Base-by-base conservation (phyloP, 306 rosid species). In the Bauhinia variegata region DNA sequence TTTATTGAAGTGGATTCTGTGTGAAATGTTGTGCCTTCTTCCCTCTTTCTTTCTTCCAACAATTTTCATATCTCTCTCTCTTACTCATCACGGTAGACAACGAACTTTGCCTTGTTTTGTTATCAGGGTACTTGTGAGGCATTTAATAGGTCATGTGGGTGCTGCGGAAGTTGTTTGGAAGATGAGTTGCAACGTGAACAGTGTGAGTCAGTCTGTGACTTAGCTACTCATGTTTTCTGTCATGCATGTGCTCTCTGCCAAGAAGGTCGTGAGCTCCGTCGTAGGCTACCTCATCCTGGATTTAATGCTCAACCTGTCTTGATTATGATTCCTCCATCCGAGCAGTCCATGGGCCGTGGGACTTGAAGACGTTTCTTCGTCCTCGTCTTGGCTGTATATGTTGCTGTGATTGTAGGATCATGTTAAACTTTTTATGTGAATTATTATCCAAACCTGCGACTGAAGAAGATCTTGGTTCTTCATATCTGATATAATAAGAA, bases 211-310 rank as follows among this genome's bases (percentile, higher is more conserved):
- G 79, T 82, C 7, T 90, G 95, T 69, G 99, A 93, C 76, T 60
- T 89, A 50, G 89, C 83, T 4, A 85, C 99, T 53, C 99, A 95
- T 55, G 64, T 91, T 65, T 95, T 85, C 63, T 95, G 95, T 77
- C 99, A 95, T 82, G 44, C 34, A 1, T 91, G 97, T 39, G 91
- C 99, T 50, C 95, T 95, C 31, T 95, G 99, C 70, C 97, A 95
- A 79, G 99, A 95, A 75, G 97, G 92, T 6, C 99, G 99, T 16
- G 96, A 95, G 85, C 81, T 95, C 76, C 99, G 97, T 18, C 95
- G 96, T 10, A 83, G 88, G 79, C 46, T 83, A 60, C 95, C 89
- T 62, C 99, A 95, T 77, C 97, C 99, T 0, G 99, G 95, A 13
- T 83, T 89, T 70, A 90, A 85, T 79, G 88, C 88, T 23, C 97